Conservation (phyloP, 345 rosid genomes). For the Microcos paniculata region DNA sequence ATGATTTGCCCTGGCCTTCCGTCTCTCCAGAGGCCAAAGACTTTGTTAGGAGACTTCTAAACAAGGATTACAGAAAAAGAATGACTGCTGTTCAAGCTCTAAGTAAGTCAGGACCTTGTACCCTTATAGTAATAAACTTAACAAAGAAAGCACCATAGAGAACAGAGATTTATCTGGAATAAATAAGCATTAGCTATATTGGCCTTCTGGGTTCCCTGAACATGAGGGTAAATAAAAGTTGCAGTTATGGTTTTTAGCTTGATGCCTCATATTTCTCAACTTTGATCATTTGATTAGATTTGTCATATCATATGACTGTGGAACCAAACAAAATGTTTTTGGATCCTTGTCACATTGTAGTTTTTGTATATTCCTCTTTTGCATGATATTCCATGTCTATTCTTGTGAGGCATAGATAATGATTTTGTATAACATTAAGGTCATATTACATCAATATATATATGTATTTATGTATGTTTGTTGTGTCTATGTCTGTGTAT, state of each 20-base stretch:
- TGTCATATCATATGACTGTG: not conserved
- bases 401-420: too few species aligned
- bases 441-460: too few species aligned
- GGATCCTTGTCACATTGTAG: not conserved
- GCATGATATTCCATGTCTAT: too few species aligned
- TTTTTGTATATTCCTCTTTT: too few species aligned
- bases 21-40: conserved; percentile 73
- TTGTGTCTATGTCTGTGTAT: not conserved
- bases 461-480: too few species aligned
- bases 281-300: not conserved
- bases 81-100: conserved; percentile 87
- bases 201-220: too few species aligned
- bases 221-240: not conserved
- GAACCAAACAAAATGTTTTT: not conserved
- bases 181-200: too few species aligned
- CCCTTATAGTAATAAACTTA: not conserved
- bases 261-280: not conserved
- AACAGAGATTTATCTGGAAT: too few species aligned
- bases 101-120: conserved; percentile 43
- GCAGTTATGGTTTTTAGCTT: not conserved
- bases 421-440: too few species aligned
- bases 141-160: too few species aligned
- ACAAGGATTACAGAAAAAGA: conserved; percentile 80
- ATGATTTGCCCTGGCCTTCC: conserved; percentile 81
- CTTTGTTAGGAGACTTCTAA: conserved; percentile 80